Conservation (phyloP, 1,284 basidiomycete species). For the Singerocomus inundabilis region DNA sequence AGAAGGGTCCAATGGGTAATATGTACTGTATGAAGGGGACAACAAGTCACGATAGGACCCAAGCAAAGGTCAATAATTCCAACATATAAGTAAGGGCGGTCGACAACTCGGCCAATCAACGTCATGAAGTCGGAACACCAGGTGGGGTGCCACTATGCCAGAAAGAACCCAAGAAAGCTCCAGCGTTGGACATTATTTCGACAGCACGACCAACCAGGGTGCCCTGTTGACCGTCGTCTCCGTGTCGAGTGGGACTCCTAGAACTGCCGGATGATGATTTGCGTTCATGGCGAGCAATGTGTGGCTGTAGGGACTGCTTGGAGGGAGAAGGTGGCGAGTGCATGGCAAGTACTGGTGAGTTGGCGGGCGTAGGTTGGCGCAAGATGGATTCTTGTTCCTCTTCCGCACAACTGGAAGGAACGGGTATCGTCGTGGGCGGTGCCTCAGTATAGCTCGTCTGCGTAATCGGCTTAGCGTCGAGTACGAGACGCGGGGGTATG, state of each 20-base stretch:
- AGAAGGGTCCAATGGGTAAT: slow-evolving; percentile 28
- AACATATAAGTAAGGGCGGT: slow-evolving; percentile 32
- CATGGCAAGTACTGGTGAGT: slow-evolving; percentile 33
- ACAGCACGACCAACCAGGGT: slow-evolving; percentile 67
- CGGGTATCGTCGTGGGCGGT: slow-evolving; percentile 20
- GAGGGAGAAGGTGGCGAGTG: slow-evolving; percentile 8
- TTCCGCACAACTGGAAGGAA: slow-evolving; percentile 22
- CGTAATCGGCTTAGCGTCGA: slow-evolving; percentile 32
- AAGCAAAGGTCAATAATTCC: slow-evolving; percentile 32
- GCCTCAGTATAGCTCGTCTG: slow-evolving; percentile 26
- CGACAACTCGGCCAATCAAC: not conserved
- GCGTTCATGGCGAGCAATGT: slow-evolving; percentile 26
- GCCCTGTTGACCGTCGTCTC: slow-evolving; percentile 33
- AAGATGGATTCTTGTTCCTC: slow-evolving; percentile 32
- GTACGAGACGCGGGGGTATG: slow-evolving; percentile 27
- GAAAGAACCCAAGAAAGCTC: slow-evolving; percentile 59
- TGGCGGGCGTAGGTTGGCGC: slow-evolving; percentile 31
- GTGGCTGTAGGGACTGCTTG: slow-evolving; percentile 2
- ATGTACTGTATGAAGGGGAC: slow-evolving; percentile 23
- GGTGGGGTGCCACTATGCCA: slow-evolving; percentile 27
- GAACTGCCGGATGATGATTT: slow-evolving; percentile 25
- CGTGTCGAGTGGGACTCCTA: slow-evolving; percentile 27
- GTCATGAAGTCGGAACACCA: slow-evolving; percentile 23
- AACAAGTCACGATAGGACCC: slow-evolving; percentile 9
- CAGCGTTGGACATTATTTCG: slow-evolving; percentile 65